phyloP scores from a whole-genome alignment of 306 rosid species.

The Cicer arietinum region DNA sequence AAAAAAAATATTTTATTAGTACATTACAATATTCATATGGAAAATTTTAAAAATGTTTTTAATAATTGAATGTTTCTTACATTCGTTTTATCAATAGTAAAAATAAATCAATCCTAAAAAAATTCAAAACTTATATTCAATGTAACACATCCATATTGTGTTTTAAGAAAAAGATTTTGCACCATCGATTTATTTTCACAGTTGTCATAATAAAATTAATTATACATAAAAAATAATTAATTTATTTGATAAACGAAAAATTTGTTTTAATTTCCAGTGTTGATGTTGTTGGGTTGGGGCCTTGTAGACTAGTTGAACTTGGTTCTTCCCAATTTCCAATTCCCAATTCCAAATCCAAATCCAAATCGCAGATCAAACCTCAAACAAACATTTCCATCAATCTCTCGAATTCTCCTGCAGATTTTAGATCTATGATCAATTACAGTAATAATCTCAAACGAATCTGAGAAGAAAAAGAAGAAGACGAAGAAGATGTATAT shows the following conservation, averaged over 20 bases:
- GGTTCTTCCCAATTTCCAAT: slow-evolving; percentile 42
- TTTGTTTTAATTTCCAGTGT: slow-evolving; percentile 40
- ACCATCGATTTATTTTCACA: too few species aligned
- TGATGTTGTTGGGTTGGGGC: slow-evolving; percentile 39
- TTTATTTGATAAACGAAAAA: neutral
- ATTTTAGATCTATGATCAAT: slow-evolving; percentile 53
- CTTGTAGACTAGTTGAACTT: slow-evolving; percentile 30
- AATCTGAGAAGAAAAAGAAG: slow-evolving; percentile 41
- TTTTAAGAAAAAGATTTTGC: too few species aligned
- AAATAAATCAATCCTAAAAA: too few species aligned
- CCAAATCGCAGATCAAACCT: slow-evolving; percentile 50
- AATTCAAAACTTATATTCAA: too few species aligned
- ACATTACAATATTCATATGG: too few species aligned
- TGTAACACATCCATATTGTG: too few species aligned
- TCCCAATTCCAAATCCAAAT: slow-evolving; percentile 39
- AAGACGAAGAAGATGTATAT: slow-evolving; percentile 71
- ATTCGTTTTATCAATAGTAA: too few species aligned
- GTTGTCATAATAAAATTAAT: too few species aligned
- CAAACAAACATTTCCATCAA: slow-evolving; percentile 29
- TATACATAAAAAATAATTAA: too few species aligned
- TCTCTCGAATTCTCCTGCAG: slow-evolving; percentile 11
- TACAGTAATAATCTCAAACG: slow-evolving; percentile 36
- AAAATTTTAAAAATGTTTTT: too few species aligned
- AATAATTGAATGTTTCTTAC: too few species aligned
- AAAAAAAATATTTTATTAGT: too few species aligned